Evolutionary conservation across 1,284 basidiomycete species (phyloP).

Genomic region (Tranzscheliella williamsii): DNA sequence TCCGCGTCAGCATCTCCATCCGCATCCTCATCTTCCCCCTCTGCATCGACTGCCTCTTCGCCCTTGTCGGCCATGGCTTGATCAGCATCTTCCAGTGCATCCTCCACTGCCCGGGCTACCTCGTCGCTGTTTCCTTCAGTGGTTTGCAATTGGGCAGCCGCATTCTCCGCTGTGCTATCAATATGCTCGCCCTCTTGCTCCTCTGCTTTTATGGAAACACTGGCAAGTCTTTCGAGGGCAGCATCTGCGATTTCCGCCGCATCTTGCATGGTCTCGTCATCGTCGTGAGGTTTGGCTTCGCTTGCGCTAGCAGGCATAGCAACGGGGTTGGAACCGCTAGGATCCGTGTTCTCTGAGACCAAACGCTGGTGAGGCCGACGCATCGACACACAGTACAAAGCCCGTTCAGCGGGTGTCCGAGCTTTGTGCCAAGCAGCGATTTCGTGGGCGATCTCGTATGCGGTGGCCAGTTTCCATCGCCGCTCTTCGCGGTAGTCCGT

Average conservation of each 20-base stretch:
- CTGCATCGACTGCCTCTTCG: constrained; percentile 40
- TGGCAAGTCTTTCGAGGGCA: background rate
- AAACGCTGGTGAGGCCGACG: constrained; percentile 19
- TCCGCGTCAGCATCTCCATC: constrained; percentile 37
- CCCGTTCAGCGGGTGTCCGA: constrained; percentile 69
- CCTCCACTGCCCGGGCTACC: constrained; percentile 43
- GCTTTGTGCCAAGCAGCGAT: constrained; percentile 86
- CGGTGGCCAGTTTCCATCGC: constrained; percentile 85
- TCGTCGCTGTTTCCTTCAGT: constrained; percentile 26
- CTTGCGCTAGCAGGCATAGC: too few species aligned
- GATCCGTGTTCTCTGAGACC: constrained; percentile 26
- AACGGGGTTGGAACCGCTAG: background rate
- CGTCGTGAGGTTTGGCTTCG: background rate
- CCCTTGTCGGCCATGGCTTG: constrained; percentile 36
- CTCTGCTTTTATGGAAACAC: background rate
- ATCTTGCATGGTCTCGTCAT: constrained; percentile 23
- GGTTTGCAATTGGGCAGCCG: background rate
- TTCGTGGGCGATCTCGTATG: constrained; percentile 80
- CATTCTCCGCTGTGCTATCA: background rate
- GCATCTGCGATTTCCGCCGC: background rate
- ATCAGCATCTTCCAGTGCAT: constrained; percentile 41
- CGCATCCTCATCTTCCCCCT: constrained; percentile 33
- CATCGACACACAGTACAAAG: constrained; percentile 67
- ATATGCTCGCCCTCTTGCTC: too few species aligned
- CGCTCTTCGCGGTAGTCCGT: constrained; percentile 92